Base-by-base conservation (phyloP, 345 rosid species). In the Atalantia buxifolia region DNA sequence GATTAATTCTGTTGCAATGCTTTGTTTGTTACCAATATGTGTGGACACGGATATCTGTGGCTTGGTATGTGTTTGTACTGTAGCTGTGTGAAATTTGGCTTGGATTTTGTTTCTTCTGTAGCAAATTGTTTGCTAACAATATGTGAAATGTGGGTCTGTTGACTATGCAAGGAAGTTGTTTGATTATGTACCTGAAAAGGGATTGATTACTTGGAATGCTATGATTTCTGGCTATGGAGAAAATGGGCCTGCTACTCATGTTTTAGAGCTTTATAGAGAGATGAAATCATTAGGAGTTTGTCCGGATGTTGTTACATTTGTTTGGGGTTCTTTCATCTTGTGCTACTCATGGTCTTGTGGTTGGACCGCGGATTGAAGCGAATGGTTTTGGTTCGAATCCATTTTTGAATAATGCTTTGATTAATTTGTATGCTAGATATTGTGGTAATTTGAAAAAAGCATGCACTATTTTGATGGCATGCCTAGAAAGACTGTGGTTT, bases 401-500 rank as follows among this genome's bases (percentile, higher is more conserved):
- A 2, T 95, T 83, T 83, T 74, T 93, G 57, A 84, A 86, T 72
- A 95, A 95, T 84, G 91, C 97, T 16, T 78, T 89, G 81, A 87
- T 93, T 74, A 95, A 90, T 82, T 90, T 95, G 97, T 89, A 92
- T 79, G 85, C 95, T 56, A 92, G 98, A 88, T 95, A n/a, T n/a
- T n/a, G 98, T 60, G 98, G 98, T 75, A 86, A 91, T 78, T 88
- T 95, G 84, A 86, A 42, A 12, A 92, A 87, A 81, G 97, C 98
- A 30, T 90, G 81, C 31, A 85, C 85, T 5, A 68, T 89, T 83
- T 95, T 95, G 81, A 93, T 60, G 35, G 74, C 53, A 89, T 95
- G 90, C 86, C 86, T 14, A 86, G 84, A 59, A 95, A 89, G 82
- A 95, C 70, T 80, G 86, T 92, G 53, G 89, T 95, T 75, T 90